A percentile compares a stretch with the other conserved stretches of the same genome.
Evolutionary conservation across 1,284 basidiomycete species (phyloP).

Genomic region (Vanrija sp.): DNA sequence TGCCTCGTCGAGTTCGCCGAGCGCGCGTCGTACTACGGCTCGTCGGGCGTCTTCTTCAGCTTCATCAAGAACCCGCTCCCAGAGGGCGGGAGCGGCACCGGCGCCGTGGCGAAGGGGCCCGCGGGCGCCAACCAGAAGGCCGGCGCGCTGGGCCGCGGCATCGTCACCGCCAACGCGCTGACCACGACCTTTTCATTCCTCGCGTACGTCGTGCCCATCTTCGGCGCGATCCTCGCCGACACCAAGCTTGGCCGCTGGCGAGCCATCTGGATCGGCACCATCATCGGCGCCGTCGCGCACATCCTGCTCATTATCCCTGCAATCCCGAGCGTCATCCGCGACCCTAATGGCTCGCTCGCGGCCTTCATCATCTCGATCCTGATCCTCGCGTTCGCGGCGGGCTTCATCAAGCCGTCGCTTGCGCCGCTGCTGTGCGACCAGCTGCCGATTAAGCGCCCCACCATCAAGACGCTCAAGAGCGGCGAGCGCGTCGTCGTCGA

Average conservation of each 20-base stretch:
- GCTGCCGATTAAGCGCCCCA: constrained; percentile 36
- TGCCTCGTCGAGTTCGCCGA: constrained; percentile 46
- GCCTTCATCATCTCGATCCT: constrained; percentile 46
- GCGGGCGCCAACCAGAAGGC: constrained; percentile 57
- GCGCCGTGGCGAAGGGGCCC: constrained; percentile 66
- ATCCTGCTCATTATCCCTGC: constrained; percentile 39
- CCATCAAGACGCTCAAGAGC: constrained; percentile 25
- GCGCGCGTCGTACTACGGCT: constrained; percentile 24
- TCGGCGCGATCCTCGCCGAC: constrained; percentile 53
- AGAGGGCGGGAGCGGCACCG: constrained; percentile 58
- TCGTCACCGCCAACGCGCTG: constrained; percentile 25
- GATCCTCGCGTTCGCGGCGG: constrained; percentile 45
- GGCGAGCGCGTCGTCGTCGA: constrained; percentile 47
- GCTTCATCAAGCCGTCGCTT: constrained; percentile 48
- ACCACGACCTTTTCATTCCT: constrained; percentile 32
- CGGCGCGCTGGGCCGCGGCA: constrained; percentile 50
- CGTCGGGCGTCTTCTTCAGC: constrained; percentile 16
- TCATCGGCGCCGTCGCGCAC: constrained; percentile 37
- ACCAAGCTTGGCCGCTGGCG: constrained; percentile 55
- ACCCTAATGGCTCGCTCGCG: constrained; percentile 24
- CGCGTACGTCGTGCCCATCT: constrained; percentile 37
- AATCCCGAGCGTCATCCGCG: constrained; percentile 39
- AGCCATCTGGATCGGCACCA: constrained; percentile 56
- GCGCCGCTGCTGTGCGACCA: constrained; percentile 48
- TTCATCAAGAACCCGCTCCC: constrained; percentile 55